These are phyloP conservation scores for Plasmopara muralis DNA, from an alignment of 352 stramenopile genomes.

Conservation along the genomic window DNA sequence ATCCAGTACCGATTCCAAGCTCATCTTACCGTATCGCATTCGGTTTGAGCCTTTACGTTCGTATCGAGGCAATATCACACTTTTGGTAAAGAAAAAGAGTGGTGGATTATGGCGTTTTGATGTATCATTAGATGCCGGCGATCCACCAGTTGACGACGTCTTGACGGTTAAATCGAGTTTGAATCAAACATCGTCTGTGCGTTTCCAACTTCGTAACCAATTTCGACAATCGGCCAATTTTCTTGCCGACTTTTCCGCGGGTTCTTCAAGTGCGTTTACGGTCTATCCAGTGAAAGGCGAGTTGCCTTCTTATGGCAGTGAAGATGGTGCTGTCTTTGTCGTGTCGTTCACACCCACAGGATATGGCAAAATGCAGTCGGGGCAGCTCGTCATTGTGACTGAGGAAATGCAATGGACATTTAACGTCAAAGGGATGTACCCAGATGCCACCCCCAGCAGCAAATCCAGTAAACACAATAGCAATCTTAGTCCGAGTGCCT, in stretches of 20 bases:
- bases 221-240: conserved; percentile 72
- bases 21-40: conserved; percentile 43
- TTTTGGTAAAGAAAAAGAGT: conserved; percentile 74
- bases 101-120: conserved; percentile 86
- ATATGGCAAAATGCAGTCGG: conserved; percentile 88
- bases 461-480: conserved; percentile 28
- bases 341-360: conserved; percentile 88
- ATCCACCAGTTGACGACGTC: conserved; percentile 81
- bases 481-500: conserved; percentile 40
- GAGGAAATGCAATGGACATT: conserved; percentile 93
- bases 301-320: conserved; percentile 67
- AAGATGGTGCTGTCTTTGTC: conserved; percentile 68
- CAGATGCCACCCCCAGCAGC: conserved; percentile 41
- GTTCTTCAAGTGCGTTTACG: conserved; percentile 84
- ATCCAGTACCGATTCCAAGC: not conserved
- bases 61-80: conserved; percentile 64
- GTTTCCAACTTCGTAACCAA: conserved; percentile 86
- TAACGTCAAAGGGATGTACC: conserved; percentile 85
- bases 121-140: conserved; percentile 66
- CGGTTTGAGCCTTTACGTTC: conserved; percentile 84
- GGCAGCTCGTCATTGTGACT: conserved; percentile 80
- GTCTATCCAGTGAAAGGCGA: conserved; percentile 76
- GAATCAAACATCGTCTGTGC: conserved; percentile 77
- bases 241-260: conserved; percentile 80
- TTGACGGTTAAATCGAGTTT: conserved; percentile 84